phyloP scores from a whole-genome alignment of 441 rosid species.

The Omphalea diandra region DNA sequence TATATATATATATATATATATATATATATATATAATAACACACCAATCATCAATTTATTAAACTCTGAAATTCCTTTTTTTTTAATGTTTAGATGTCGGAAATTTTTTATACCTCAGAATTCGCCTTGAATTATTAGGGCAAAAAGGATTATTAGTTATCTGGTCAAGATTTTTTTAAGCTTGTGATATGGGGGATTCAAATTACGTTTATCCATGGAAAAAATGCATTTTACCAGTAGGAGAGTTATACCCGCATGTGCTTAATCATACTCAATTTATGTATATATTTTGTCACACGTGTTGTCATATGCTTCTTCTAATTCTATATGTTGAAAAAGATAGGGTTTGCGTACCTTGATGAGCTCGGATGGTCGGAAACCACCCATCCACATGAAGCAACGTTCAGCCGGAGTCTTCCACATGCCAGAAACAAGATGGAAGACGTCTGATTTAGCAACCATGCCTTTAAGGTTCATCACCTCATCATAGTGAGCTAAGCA shows the following conservation, averaged over 20 bases:
- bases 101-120: too few species aligned
- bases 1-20: too few species aligned
- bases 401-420: conserved; percentile 97
- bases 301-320: neutral
- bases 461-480: conserved; percentile 65
- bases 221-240: too few species aligned
- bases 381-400: conserved; percentile 98
- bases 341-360: conserved; percentile 61
- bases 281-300: conserved; percentile 8
- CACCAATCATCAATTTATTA: too few species aligned
- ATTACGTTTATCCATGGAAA: too few species aligned
- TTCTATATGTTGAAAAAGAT: neutral
- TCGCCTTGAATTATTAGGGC: too few species aligned
- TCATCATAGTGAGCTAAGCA: conserved; percentile 77
- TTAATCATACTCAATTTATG: too few species aligned
- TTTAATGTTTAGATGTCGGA: neutral
- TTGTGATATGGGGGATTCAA: too few species aligned
- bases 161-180: neutral
- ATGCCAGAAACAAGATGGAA: conserved; percentile 90
- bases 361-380: conserved; percentile 96
- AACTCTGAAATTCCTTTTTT: too few species aligned
- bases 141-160: too few species aligned
- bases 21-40: too few species aligned
- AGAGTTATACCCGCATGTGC: too few species aligned
- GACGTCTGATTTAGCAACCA: conserved; percentile 80